Evolutionary conservation across 2,329 filamentous ascomycete species (phyloP), one percentile per base, ranked within the genome.

Genomic region (Nemania serpens): DNA sequence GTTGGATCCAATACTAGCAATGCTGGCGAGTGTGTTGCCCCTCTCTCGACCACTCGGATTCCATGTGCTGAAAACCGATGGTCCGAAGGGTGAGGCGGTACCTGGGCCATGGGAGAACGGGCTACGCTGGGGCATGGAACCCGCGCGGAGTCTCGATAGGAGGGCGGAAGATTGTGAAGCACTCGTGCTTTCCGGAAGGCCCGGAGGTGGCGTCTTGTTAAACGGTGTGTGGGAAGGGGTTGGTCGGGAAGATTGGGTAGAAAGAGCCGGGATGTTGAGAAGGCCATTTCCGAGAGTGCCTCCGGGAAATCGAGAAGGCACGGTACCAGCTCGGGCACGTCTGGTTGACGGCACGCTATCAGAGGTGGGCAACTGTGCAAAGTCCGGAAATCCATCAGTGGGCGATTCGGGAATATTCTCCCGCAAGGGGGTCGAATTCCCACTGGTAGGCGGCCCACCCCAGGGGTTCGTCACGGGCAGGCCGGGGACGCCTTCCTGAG

Each of bases 341-440:
- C 95, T 87, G 49, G 87, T 85, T 70, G 90, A 83, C 58, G 89
- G 87, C 62, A 89, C 74, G 59, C 81, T 83, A 66, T 88, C 84
- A 66, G 89, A 84, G 9, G 88, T 83, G 43, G 90, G 84, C 43
- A 91, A 83, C 69, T 88, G 86, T 66, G 90, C 85, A 74, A 97
- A 92, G 76, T 97, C 93, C 60, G 95, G 93, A 70, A 98, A 98
- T 68, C 91, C 94, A 79, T 97, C 94, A 67, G 91, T 95, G 34
- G 95, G 95, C 37, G 94, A 97, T 78, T 99, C 95, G 66, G 94
- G 93, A 63, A 99, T 98, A 67, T 94, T 97, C 80, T 98, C 95
- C 72, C 95, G 91, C 53, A 99, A 85, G 69, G 95, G 95, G 43
- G 94, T 97, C 18, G 94, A 97, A 76, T 97, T 94, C 67, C 94